These are phyloP conservation scores for Agaricus bisporus DNA, from an alignment of 768 basidiomycete genomes.

Conservation along the genomic window DNA sequence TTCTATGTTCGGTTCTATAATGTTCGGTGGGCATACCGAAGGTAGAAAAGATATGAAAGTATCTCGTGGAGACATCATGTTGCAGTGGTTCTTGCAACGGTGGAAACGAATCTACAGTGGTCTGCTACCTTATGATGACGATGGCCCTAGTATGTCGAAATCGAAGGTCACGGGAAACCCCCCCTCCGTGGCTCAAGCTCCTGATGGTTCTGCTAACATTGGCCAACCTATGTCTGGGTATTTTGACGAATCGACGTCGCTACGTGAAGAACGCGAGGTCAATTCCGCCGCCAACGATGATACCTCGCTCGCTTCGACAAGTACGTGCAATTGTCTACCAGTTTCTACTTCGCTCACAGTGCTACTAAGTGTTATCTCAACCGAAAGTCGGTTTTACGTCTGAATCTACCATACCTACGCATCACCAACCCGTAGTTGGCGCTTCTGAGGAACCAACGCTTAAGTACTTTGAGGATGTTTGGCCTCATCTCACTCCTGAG, in stretches of 20 bases:
- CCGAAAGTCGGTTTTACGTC: too few relatives aligned
- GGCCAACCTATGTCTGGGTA: not conserved
- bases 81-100: conserved; percentile 7
- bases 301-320: too few relatives aligned
- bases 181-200: not conserved
- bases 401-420: not conserved
- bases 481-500: not conserved
- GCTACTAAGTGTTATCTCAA: too few relatives aligned
- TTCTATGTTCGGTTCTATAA: conserved; percentile 26
- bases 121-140: conserved; percentile 7
- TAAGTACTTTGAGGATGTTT: conserved; percentile 1
- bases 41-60: not conserved
- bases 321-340: too few relatives aligned
- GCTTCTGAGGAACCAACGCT: not conserved
- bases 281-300: too few relatives aligned
- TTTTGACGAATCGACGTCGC: not conserved
- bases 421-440: not conserved
- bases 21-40: conserved; percentile 23
- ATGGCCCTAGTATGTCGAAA: not conserved
- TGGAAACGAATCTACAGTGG: conserved; percentile 5
- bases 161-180: not conserved
- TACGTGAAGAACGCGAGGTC: not conserved
- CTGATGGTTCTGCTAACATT: not conserved
- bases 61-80: conserved; percentile 2
- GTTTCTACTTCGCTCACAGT: too few relatives aligned